Evolutionary conservation across 176 grass and related monocot species (phyloP).

Genomic region (Cenchrus fungigraminus): DNA sequence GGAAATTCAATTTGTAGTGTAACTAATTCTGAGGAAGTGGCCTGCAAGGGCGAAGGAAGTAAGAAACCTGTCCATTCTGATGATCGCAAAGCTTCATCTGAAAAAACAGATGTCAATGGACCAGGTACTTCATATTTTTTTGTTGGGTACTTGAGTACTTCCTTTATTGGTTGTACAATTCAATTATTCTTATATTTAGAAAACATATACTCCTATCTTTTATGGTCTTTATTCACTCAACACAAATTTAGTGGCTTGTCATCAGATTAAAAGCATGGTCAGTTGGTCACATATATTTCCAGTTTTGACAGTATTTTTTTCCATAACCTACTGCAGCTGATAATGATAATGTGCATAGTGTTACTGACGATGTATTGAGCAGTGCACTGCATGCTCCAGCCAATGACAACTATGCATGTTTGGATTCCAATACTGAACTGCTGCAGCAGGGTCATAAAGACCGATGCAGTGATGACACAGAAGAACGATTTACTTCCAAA

Average conservation of each 20-base stretch:
- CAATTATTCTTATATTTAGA: background rate
- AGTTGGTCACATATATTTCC: background rate
- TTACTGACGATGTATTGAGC: constrained; percentile 21
- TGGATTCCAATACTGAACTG: constrained; percentile 1
- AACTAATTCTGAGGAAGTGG: constrained; percentile 17
- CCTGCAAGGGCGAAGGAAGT: constrained; percentile 1
- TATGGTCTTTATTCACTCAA: background rate
- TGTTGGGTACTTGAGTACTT: too few relatives aligned
- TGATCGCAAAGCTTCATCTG: background rate
- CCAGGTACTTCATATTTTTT: constrained; percentile 10
- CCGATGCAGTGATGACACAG: background rate
- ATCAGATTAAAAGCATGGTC: background rate
- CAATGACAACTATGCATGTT: background rate
- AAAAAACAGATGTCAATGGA: background rate
- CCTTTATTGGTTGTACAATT: background rate
- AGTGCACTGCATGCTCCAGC: background rate
- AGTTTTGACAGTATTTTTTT: background rate
- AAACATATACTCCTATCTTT: background rate
- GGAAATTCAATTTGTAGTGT: constrained; percentile 32
- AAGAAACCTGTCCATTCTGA: background rate
- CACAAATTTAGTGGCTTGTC: background rate
- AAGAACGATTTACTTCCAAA: constrained; percentile 14
- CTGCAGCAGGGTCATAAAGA: constrained; percentile 3
- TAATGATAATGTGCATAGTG: background rate
- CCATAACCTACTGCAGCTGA: constrained; percentile 24